These are phyloP conservation scores for Lactarius quietus DNA, from an alignment of 768 basidiomycete genomes.

Conservation along the genomic window DNA sequence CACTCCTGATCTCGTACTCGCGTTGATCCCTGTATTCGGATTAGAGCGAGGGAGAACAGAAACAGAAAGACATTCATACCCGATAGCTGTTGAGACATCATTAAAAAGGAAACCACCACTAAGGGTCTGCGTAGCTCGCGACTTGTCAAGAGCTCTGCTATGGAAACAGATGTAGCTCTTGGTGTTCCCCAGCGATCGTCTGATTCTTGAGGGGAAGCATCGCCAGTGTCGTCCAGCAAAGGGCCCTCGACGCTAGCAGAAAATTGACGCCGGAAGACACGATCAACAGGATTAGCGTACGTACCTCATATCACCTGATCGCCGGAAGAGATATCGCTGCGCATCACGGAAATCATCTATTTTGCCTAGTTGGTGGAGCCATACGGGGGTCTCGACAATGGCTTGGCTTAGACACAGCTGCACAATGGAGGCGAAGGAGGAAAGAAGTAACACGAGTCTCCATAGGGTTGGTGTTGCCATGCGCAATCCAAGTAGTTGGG, in stretches of 20 bases:
- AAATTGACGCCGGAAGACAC: slow-evolving; percentile 30
- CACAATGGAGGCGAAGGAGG: slow-evolving; percentile 48
- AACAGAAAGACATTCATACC: slow-evolving; percentile 34
- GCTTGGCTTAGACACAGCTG: slow-evolving; percentile 54
- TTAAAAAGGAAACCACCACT: slow-evolving; percentile 61
- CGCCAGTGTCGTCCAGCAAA: slow-evolving; percentile 28
- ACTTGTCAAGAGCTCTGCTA: slow-evolving; percentile 48
- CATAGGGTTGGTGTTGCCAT: slow-evolving; percentile 68
- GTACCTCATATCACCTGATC: slow-evolving; percentile 19
- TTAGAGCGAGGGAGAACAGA: not conserved
- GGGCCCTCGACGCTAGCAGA: slow-evolving; percentile 14
- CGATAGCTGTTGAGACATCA: slow-evolving; percentile 77
- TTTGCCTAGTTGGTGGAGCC: slow-evolving; percentile 51
- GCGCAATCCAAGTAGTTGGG: slow-evolving; percentile 70
- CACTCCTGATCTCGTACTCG: slow-evolving; percentile 39
- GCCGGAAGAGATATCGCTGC: slow-evolving; percentile 44
- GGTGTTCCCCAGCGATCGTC: slow-evolving; percentile 28
- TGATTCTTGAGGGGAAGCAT: slow-evolving; percentile 29
- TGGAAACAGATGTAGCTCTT: slow-evolving; percentile 37
- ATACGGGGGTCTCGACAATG: slow-evolving; percentile 70
- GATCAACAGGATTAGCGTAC: not conserved
- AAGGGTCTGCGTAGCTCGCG: slow-evolving; percentile 60
- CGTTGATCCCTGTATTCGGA: slow-evolving; percentile 60
- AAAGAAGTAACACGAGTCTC: slow-evolving; percentile 68
- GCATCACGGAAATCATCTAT: slow-evolving; percentile 46